These are phyloP conservation scores for Ophiognomonia clavigignenti-juglandacearum DNA, from an alignment of 2,329 filamentous ascomycete species.

Conservation along the genomic window DNA sequence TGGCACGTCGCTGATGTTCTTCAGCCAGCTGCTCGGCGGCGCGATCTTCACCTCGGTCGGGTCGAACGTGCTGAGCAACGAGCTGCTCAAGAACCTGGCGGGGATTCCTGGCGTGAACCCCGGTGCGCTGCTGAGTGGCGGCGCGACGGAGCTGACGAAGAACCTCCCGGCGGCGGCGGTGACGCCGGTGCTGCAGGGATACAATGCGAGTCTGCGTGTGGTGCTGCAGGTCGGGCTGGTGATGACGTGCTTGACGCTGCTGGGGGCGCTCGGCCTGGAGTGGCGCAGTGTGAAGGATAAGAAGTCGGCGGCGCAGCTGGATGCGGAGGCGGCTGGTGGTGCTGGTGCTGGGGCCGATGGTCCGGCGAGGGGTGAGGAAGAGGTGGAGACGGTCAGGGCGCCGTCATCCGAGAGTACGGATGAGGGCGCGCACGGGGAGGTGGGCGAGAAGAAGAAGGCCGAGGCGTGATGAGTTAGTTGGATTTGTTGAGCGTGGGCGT, in stretches of 20 bases:
- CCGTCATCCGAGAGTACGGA: not conserved
- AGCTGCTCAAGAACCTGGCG: conserved; percentile 31
- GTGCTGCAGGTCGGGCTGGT: conserved; percentile 58
- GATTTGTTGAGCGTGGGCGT: no score
- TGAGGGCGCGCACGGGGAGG: not conserved
- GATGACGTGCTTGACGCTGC: conserved; percentile 45
- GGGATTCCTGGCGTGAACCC: conserved; percentile 24
- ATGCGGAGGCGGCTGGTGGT: not conserved
- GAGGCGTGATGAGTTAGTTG: not conserved
- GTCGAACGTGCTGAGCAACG: conserved; percentile 39
- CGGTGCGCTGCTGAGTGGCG: conserved; percentile 13
- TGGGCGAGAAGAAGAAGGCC: not conserved
- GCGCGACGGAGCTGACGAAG: conserved; percentile 19
- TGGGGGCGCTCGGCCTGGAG: conserved; percentile 53
- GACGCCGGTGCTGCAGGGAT: conserved; percentile 34
- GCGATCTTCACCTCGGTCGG: conserved; percentile 36
- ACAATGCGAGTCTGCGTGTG: conserved; percentile 55
- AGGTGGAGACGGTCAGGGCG: not conserved
- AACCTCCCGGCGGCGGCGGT: conserved; percentile 19
- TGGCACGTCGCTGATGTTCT: conserved; percentile 36
- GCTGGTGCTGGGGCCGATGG: not conserved
- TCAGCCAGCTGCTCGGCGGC: conserved; percentile 28
- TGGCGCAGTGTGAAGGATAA: conserved; percentile 47
- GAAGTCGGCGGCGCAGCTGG: conserved; percentile 19
- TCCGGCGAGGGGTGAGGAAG: not conserved